A percentile compares a stretch with the other conserved stretches of the same genome.
phyloP scores from a whole-genome alignment of 805 yeast genomes.

The Peterozyma xylosa region DNA sequence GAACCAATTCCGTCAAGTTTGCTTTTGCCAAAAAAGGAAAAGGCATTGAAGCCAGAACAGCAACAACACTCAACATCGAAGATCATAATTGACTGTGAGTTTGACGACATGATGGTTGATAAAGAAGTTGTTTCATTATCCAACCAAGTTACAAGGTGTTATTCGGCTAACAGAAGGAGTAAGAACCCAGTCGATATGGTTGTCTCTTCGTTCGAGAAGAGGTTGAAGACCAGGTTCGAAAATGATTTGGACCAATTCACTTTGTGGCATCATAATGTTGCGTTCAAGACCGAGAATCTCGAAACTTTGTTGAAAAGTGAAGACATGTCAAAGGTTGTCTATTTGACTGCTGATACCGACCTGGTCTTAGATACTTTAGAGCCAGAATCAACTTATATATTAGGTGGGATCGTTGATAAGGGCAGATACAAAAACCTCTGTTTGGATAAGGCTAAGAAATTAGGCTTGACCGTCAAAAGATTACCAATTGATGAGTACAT shows the following conservation, averaged over 20 bases:
- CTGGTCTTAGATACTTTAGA: slow-evolving; percentile 57
- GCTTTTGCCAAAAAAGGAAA: slow-evolving; percentile 11
- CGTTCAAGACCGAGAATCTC: slow-evolving; percentile 34
- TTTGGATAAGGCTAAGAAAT: slow-evolving; percentile 65
- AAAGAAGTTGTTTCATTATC: slow-evolving; percentile 64
- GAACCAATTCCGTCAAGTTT: slow-evolving; percentile 24
- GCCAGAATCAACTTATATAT: slow-evolving; percentile 68
- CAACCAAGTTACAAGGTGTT: slow-evolving; percentile 74
- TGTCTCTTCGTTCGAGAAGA: slow-evolving; percentile 59
- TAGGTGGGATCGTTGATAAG: slow-evolving; percentile 96
- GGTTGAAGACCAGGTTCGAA: slow-evolving; percentile 64
- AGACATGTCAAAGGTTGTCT: slow-evolving; percentile 39
- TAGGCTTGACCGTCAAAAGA: slow-evolving; percentile 67
- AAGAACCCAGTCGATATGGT: slow-evolving; percentile 47
- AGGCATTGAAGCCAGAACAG: slow-evolving; percentile 28
- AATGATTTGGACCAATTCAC: slow-evolving; percentile 48
- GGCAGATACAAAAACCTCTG: slow-evolving; percentile 82
- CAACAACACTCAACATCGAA: slow-evolving; percentile 43
- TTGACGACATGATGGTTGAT: slow-evolving; percentile 83
- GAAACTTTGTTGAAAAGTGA: slow-evolving; percentile 19
- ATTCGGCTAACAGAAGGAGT: slow-evolving; percentile 68
- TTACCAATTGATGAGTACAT: slow-evolving; percentile 86
- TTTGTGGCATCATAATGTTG: slow-evolving; percentile 58
- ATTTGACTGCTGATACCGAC: slow-evolving; percentile 83
- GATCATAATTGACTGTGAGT: slow-evolving; percentile 80